phyloP scores from a whole-genome alignment of 2,329 filamentous ascomycete species.

The Pseudofabraea citricarpa region DNA sequence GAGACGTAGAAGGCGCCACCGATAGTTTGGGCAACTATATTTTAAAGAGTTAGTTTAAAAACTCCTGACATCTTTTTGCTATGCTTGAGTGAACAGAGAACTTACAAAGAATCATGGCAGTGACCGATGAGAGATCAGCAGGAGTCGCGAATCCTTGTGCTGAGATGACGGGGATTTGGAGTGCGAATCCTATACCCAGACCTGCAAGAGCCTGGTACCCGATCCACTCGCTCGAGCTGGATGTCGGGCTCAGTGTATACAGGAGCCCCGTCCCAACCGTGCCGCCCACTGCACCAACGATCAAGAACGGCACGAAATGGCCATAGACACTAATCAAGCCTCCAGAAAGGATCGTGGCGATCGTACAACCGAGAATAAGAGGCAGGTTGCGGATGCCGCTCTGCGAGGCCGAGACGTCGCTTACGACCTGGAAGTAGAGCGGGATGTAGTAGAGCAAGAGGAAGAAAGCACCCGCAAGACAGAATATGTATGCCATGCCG shows the following conservation, averaged over 20 bases:
- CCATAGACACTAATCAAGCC: conserved; percentile 27
- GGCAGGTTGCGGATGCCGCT: conserved; percentile 35
- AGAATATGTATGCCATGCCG: conserved; percentile 35
- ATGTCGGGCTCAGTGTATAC: conserved; percentile 45
- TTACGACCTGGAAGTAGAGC: conserved; percentile 44
- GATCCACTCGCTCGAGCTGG: conserved; percentile 46
- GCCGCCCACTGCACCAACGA: conserved; percentile 22
- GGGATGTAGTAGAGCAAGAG: conserved; percentile 43
- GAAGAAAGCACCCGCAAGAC: conserved; percentile 39
- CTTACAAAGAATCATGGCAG: conserved; percentile 41
- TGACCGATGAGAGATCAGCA: conserved; percentile 40
- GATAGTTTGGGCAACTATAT: conserved; percentile 41
- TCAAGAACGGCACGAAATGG: conserved; percentile 32
- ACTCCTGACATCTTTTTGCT: too few species aligned
- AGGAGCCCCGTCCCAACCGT: conserved; percentile 47
- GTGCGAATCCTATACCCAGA: conserved; percentile 50
- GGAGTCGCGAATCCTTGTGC: conserved; percentile 32
- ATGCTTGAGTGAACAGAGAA: neutral
- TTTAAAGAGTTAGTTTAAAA: neutral
- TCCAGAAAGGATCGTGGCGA: conserved; percentile 31
- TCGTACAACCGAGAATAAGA: conserved; percentile 23
- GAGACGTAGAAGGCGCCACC: conserved; percentile 47
- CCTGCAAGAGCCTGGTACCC: conserved; percentile 53
- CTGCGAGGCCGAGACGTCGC: conserved; percentile 27
- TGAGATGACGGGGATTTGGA: conserved; percentile 38